These are phyloP conservation scores for Citrus inodora DNA, from an alignment of 345 rosid species.

Conservation along the genomic window DNA sequence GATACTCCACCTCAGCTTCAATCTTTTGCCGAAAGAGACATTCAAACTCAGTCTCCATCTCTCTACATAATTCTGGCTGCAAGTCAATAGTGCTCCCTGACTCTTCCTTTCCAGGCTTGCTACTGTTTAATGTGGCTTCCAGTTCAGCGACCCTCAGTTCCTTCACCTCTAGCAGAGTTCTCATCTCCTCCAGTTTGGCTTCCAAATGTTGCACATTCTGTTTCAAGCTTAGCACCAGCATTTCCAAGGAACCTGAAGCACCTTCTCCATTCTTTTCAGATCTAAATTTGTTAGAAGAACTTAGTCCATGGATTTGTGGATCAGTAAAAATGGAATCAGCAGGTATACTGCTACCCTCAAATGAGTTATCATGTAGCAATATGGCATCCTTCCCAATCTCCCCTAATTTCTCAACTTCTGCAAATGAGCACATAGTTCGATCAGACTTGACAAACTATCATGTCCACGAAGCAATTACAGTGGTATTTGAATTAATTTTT, in stretches of 20 bases:
- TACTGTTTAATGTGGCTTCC: slow-evolving; percentile 32
- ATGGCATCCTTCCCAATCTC: slow-evolving; percentile 49
- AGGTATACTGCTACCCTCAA: slow-evolving; percentile 21
- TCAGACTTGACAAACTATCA: slow-evolving; percentile 8
- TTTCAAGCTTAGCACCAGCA: slow-evolving; percentile 39
- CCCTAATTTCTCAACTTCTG: slow-evolving; percentile 56
- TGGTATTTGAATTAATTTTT: neutral
- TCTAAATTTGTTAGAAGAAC: slow-evolving; percentile 34
- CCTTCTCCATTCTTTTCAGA: slow-evolving; percentile 25
- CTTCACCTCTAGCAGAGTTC: slow-evolving; percentile 36
- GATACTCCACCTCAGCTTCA: slow-evolving; percentile 72
- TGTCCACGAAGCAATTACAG: neutral
- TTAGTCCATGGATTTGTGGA: slow-evolving; percentile 30
- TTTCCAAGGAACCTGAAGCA: slow-evolving; percentile 35
- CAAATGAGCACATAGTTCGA: slow-evolving; percentile 1
- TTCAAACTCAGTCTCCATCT: slow-evolving; percentile 52
- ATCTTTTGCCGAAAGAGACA: slow-evolving; percentile 65
- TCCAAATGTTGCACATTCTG: slow-evolving; percentile 48
- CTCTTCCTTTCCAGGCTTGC: slow-evolving; percentile 34
- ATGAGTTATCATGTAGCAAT: slow-evolving; percentile 24
- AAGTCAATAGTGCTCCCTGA: slow-evolving; percentile 26
- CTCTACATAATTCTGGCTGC: slow-evolving; percentile 33
- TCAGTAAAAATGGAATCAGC: slow-evolving; percentile 18
- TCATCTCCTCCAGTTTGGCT: slow-evolving; percentile 47
- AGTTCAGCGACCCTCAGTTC: slow-evolving; percentile 52